Evolutionary conservation across 75 land plant species (phyloP).

Genomic region (Pseudotsuga menziesii): DNA sequence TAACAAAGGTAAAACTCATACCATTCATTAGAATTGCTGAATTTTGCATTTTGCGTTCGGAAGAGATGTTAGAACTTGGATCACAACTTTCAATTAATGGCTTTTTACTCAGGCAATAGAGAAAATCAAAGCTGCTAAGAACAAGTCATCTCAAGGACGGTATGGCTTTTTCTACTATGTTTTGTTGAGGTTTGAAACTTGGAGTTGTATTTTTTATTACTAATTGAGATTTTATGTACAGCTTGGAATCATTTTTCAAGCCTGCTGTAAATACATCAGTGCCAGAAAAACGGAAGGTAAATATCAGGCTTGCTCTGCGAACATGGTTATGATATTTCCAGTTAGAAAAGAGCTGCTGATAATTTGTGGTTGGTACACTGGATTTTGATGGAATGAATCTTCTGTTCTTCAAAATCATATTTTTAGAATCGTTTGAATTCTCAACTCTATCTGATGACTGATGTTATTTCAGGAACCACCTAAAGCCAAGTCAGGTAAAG

Average conservation of each 20-base stretch:
- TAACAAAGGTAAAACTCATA: constrained; percentile 58
- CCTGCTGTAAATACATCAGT: constrained; percentile 37
- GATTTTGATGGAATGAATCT: constrained; percentile 3
- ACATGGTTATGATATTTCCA: constrained; percentile 6
- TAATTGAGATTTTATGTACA: constrained; percentile 17
- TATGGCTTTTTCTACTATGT: constrained; percentile 22
- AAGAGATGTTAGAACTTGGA: not conserved
- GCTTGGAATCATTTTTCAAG: constrained; percentile 80
- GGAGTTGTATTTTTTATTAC: not conserved
- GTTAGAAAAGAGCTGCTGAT: constrained; percentile 17
- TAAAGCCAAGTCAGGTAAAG: constrained; percentile 22
- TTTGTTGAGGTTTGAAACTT: not conserved
- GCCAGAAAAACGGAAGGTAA: constrained; percentile 61
- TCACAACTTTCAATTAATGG: not conserved
- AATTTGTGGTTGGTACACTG: constrained; percentile 16
- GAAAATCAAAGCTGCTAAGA: constrained; percentile 92
- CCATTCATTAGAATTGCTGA: not conserved
- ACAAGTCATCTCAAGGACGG: constrained; percentile 92
- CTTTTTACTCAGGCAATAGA: constrained; percentile 73
- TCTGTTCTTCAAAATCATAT: not conserved
- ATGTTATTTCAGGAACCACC: constrained; percentile 27
- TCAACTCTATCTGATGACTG: not conserved
- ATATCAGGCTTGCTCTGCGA: constrained; percentile 1
- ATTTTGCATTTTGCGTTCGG: not conserved
- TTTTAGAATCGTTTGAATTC: not conserved